A percentile compares a stretch with the other conserved stretches of the same genome.
Conservation (phyloP, 306 rosid species). For the Nissolia schottii region DNA sequence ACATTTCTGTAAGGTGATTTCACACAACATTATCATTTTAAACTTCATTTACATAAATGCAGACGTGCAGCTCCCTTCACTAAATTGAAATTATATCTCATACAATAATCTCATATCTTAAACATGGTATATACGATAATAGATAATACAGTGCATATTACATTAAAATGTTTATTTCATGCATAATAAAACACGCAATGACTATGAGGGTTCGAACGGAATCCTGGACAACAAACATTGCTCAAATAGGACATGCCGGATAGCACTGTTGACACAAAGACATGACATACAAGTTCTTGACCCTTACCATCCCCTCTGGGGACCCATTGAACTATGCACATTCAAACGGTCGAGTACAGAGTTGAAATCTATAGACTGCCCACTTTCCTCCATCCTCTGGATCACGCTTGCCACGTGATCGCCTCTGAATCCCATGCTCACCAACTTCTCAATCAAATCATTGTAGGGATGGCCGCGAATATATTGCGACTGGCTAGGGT, state of each 20-base stretch:
- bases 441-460: slow-evolving; percentile 67
- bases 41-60: not conserved
- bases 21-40: not conserved
- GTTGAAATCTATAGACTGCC: slow-evolving; percentile 69
- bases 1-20: not conserved
- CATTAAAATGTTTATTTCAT: slow-evolving; percentile 40
- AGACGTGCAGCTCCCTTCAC: not conserved
- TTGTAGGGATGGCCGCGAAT: slow-evolving; percentile 61
- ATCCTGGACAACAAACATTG: slow-evolving; percentile 12
- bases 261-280: not conserved
- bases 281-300: slow-evolving; percentile 14
- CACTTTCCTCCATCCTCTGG: slow-evolving; percentile 86
- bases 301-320: slow-evolving; percentile 69
- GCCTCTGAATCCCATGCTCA: slow-evolving; percentile 78
- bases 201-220: not conserved
- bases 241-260: slow-evolving; percentile 3
- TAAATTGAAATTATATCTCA: not conserved
- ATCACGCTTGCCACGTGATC: slow-evolving; percentile 59
- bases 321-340: too few species aligned
- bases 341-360: slow-evolving; percentile 70
- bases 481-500: too few species aligned
- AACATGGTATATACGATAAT: slow-evolving; percentile 21
- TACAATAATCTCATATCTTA: not conserved
- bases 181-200: slow-evolving; percentile 71
- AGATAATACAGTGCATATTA: slow-evolving; percentile 32